Evolutionary conservation across 73 alveolate genomes (phyloP), one percentile per base, ranked within the genome.

Genomic region (Blepharisma japonicum): DNA sequence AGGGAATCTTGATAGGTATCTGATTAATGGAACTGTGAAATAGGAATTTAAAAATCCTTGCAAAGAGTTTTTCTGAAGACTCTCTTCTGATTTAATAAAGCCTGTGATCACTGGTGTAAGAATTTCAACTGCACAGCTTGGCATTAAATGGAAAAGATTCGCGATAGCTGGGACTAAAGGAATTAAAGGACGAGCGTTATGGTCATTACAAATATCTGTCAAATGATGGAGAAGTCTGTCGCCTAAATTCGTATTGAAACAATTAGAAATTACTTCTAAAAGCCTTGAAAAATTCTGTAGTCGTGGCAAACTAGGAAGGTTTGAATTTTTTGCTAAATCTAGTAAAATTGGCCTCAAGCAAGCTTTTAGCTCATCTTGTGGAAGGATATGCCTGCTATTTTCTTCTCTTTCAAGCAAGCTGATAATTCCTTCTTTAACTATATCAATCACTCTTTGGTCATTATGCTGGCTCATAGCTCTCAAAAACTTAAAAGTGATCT

Each of bases 141-240:
- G 74, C 74, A 61, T 61, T n/a, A 61, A 39, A 39, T 20, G 23
- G 46, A 61, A 61, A 18, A 61, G 46, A 39, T 61, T 61, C 4
- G 74, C 74, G 39, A 61, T 61, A 14, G 74, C 74, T 18, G 74
- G 74, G 2, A 61, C 23, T 4, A 61, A 25, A 61, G 74, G 74
- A 9, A 61, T n/a, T 9, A 61, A 25, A 11, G 14, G 47, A 18
- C 46, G 38, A 61, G 14, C 23, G 14, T 61, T n/a, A 2, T n/a
- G 74, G n/a, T 61, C 74, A 32, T 3, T 32, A 3, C 42, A 32
- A 39, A 61, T 25, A 14, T 39, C 18, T n/a, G 14, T 61, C 18
- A 61, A 9, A 25, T 61, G 74, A 18, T n/a, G 47, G 39, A 61
- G 14, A 25, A 61, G 74, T 4, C 74, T 61, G 23, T n/a, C 23